Base-by-base conservation (phyloP, 164 flowering plant species). In the Stephania cephalantha region DNA sequence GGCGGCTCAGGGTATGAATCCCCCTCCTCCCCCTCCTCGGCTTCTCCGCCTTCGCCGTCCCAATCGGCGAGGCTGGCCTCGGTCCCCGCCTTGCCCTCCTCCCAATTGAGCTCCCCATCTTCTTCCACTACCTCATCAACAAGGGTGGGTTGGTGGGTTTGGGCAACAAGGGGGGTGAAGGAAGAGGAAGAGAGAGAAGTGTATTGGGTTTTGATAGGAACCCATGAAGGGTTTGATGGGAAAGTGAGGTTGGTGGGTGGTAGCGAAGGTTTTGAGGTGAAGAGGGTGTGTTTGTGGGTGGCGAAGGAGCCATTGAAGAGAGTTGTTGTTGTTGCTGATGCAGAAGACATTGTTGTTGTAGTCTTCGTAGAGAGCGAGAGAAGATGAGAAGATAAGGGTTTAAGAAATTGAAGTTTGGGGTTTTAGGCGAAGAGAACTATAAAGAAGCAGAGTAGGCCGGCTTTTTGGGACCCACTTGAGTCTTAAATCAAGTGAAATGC, bases 1-100 rank as follows among this genome's bases (percentile, higher is more conserved):
- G 89, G 83, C 0, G 92, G 94, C 73, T 87, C 90, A 0, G 72
- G 71, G 67, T 61, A 81, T 13, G 78, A 75, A 25, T 70, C 86
- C 18, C 71, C 85, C 5, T 7, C 79, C 5, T 70, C 31, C 53
- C 73, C 83, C 17, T 22, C 83, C 13, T 17, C 78, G 4, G n/a
- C 17, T 1, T 77, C 70, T n/a, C 45, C 64, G n/a, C 17, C 82
- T 2, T 48, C 72, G 4, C 9, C 65, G 70, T 30, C 78, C 76
- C 17, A 46, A 1, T 69, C 74, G 7, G 30, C 75, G 5, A 9
- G 17, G 46, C 64, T 71, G 7, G 13, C 68, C 1, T 58, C 87
- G 50, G 9, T 82, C 0, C 58, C 81, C 4, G 44, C 80, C 42
- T 35, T 74, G 61, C 58, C 68, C 61, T 76, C 78, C 69, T 71